Conservation (phyloP, 2,329 filamentous ascomycete genomes). For the Aspergillus ibericus region DNA sequence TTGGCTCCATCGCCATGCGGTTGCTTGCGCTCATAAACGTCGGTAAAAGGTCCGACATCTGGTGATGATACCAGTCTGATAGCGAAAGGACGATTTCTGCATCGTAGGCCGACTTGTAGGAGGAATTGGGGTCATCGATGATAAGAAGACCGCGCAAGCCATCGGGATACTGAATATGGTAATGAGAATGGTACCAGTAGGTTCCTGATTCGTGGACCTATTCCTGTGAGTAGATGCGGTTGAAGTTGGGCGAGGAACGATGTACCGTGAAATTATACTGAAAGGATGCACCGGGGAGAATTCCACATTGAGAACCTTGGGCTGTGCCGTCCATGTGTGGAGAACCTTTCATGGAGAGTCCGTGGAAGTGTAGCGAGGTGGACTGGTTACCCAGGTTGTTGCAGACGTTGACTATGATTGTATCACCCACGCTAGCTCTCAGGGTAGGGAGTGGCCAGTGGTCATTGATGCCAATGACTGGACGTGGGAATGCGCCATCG, state of each 20-base stretch:
- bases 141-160: conserved; percentile 67
- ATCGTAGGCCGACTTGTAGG: conserved; percentile 44
- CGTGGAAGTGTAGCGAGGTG: conserved; percentile 73
- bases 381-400: conserved; percentile 66
- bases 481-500: conserved; percentile 50
- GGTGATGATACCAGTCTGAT: conserved; percentile 68
- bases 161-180: conserved; percentile 64
- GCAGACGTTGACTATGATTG: conserved; percentile 65
- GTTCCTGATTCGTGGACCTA: conserved; percentile 49
- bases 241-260: no score
- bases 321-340: conserved; percentile 72
- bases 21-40: conserved; percentile 52
- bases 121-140: conserved; percentile 53
- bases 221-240: no score
- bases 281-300: conserved; percentile 62
- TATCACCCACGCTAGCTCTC: conserved; percentile 73
- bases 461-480: conserved; percentile 70
- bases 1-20: conserved; percentile 59
- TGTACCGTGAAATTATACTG: conserved; percentile 63
- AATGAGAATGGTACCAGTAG: conserved; percentile 69
- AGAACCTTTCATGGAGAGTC: conserved; percentile 75
- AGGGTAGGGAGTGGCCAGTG: conserved; percentile 73
- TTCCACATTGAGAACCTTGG: conserved; percentile 66
- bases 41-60: conserved; percentile 49
- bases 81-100: conserved; percentile 67